Conservation (phyloP, 2,329 filamentous ascomycete genomes). For the Endothia cerciana region DNA sequence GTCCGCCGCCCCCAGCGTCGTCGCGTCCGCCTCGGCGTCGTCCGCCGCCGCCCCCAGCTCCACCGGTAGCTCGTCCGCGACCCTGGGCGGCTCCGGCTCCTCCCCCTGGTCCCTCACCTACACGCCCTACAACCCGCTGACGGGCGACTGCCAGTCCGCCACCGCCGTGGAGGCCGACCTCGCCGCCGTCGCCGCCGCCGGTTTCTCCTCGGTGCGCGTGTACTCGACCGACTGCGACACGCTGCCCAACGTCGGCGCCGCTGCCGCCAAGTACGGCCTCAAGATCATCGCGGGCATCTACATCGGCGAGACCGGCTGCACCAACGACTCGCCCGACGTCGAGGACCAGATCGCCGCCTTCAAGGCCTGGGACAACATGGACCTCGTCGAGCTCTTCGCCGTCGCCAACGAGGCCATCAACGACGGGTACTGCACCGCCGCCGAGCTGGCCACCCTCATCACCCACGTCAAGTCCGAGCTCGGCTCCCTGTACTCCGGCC, state of each 20-base stretch:
- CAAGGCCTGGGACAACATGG: conserved; percentile 73
- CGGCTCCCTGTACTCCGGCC: conserved; percentile 70
- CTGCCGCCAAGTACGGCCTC: conserved; percentile 68
- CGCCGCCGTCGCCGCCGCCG: conserved; percentile 61
- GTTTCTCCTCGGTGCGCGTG: conserved; percentile 75
- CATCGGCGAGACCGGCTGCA: conserved; percentile 69
- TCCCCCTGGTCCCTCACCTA: conserved; percentile 76
- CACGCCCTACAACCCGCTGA: conserved; percentile 68
- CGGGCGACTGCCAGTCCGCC: conserved; percentile 67
- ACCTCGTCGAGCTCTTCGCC: conserved; percentile 76
- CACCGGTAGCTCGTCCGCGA: conserved; percentile 32
- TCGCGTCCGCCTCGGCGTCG: conserved; percentile 35
- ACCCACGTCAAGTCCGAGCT: conserved; percentile 66
- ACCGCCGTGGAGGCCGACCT: conserved; percentile 64
- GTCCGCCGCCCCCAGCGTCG: conserved; percentile 33
- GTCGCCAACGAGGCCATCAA: conserved; percentile 92
- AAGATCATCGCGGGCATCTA: conserved; percentile 88
- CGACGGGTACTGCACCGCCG: conserved; percentile 68
- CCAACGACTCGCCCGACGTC: conserved; percentile 62
- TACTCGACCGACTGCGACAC: conserved; percentile 93
- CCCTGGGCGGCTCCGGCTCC: conserved; percentile 44
- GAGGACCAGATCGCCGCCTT: conserved; percentile 76
- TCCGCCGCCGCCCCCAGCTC: conserved; percentile 33
- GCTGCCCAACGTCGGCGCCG: conserved; percentile 73
- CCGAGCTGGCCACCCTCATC: conserved; percentile 73